Conservation (phyloP, 768 basidiomycete species). For the Leccinum aurantiacum region DNA sequence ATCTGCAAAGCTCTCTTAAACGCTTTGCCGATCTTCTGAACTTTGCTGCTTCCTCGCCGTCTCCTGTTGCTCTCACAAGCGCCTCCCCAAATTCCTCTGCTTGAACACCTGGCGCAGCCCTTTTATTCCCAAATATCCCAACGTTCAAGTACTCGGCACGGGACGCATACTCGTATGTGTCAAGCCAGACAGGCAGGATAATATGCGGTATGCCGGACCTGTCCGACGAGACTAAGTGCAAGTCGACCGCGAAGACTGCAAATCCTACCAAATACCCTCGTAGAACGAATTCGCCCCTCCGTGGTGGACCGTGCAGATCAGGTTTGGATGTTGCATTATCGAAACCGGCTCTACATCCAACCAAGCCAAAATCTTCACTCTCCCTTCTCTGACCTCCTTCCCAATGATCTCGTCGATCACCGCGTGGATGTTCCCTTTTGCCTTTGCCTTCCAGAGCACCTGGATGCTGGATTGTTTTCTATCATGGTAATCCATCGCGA, state of each 20-base stretch:
- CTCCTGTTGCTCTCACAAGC: conserved; percentile 4
- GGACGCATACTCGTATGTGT: too few species aligned
- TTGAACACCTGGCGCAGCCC: neutral
- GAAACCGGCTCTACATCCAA: conserved; percentile 14
- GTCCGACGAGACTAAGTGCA: neutral
- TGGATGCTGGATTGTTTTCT: conserved; percentile 1
- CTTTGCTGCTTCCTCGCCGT: conserved; percentile 3
- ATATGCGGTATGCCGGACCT: conserved; percentile 15
- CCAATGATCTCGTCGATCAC: conserved; percentile 2
- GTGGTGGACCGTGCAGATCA: conserved; percentile 7
- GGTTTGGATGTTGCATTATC: conserved; percentile 7
- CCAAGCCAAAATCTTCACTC: conserved; percentile 13
- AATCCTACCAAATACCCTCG: conserved; percentile 3
- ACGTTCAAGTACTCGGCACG: conserved; percentile 9
- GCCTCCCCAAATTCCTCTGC: conserved; percentile 10
- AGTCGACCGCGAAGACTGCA: neutral
- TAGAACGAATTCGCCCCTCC: conserved; percentile 11
- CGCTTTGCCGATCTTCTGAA: conserved; percentile 7
- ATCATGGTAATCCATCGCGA: conserved; percentile 8
- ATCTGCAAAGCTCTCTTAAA: conserved; percentile 5
- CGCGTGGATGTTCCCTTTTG: neutral
- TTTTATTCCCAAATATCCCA: conserved; percentile 7
- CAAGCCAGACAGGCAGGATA: neutral
- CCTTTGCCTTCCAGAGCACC: conserved; percentile 33
- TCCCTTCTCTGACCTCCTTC: conserved; percentile 9